phyloP scores from a whole-genome alignment of 2,329 filamentous ascomycete species.

The Blastomyces emzantsi region DNA sequence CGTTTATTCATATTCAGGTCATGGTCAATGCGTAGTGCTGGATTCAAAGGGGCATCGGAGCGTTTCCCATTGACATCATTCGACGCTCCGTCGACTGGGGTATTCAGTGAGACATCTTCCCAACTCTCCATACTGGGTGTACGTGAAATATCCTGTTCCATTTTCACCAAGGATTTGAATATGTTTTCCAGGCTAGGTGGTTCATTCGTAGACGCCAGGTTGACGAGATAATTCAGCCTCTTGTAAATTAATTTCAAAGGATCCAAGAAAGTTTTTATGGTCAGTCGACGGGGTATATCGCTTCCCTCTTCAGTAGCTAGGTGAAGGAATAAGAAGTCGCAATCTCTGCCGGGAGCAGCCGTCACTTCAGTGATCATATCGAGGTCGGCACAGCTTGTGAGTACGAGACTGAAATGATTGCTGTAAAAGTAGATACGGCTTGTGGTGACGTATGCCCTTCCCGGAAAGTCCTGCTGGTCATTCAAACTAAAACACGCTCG shows the following conservation, averaged over 20 bases:
- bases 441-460: conserved; percentile 79
- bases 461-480: conserved; percentile 66
- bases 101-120: conserved; percentile 65
- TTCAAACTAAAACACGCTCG: conserved; percentile 79
- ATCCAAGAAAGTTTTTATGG: conserved; percentile 88
- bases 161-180: conserved; percentile 61
- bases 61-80: conserved; percentile 31
- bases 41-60: conserved; percentile 44
- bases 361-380: conserved; percentile 79
- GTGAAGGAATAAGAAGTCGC: conserved; percentile 86
- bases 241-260: conserved; percentile 72
- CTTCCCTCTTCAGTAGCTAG: conserved; percentile 55
- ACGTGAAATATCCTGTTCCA: conserved; percentile 56
- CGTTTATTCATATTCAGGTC: conserved; percentile 44
- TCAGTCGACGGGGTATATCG: conserved; percentile 61
- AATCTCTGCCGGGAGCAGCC: conserved; percentile 78
- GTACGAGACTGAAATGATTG: conserved; percentile 81
- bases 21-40: conserved; percentile 54
- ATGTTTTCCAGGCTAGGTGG: conserved; percentile 60
- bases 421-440: conserved; percentile 94
- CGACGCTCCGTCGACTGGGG: conserved; percentile 48
- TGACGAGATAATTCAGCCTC: conserved; percentile 75
- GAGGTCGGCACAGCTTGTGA: conserved; percentile 69
- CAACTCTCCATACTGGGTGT: conserved; percentile 79
- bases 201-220: conserved; percentile 65